Conservation (phyloP, 2,329 filamentous ascomycete genomes). For the Kalmusia sp. region DNA sequence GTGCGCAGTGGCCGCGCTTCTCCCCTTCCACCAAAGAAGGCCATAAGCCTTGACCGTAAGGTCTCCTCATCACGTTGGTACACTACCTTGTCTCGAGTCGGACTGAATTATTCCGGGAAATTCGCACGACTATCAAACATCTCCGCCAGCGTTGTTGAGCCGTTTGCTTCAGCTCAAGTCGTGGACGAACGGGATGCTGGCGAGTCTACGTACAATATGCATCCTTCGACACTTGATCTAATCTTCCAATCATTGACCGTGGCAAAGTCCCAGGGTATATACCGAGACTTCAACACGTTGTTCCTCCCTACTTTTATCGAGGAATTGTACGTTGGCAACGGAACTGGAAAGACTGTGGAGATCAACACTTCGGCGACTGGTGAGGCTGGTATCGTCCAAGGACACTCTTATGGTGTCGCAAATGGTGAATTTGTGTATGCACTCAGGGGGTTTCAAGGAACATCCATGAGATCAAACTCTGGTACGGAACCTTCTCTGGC, state of each 20-base stretch:
- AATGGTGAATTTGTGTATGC: neutral
- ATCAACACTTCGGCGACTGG: neutral
- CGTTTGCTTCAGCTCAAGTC: neutral
- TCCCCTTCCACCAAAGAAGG: neutral
- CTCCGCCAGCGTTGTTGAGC: neutral
- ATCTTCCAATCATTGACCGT: constrained; percentile 14
- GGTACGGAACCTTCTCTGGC: neutral
- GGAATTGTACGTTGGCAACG: constrained; percentile 16
- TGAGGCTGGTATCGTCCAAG: neutral
- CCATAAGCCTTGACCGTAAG: neutral
- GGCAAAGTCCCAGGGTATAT: constrained; percentile 2
- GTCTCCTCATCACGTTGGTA: constrained; percentile 3
- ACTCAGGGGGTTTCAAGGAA: neutral
- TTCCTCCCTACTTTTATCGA: constrained; percentile 17
- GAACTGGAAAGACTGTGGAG: neutral
- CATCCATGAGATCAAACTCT: neutral
- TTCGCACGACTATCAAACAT: constrained; percentile 2
- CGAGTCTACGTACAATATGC: constrained; percentile 12
- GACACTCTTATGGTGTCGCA: neutral
- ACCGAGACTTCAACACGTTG: constrained; percentile 4
- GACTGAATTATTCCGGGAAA: neutral
- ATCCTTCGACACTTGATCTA: constrained; percentile 16
- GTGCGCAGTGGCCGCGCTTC: neutral
- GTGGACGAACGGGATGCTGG: neutral
- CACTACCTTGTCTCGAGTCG: neutral